Evolutionary conservation across 2,329 filamentous ascomycete genomes (phyloP).

Genomic region (Massarina eburnea): DNA sequence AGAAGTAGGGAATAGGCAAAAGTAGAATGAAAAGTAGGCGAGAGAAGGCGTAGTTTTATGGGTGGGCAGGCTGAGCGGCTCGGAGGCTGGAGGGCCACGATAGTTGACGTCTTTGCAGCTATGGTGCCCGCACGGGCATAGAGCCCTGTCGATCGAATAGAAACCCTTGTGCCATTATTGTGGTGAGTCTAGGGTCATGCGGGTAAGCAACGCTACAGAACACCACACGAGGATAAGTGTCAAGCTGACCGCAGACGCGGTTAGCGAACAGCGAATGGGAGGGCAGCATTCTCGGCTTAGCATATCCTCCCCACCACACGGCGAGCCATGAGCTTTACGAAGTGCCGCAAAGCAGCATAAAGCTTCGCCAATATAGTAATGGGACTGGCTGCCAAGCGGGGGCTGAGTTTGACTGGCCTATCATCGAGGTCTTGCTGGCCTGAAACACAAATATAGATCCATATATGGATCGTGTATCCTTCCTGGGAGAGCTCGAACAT

Average conservation of each 20-base stretch:
- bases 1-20: slow-evolving; percentile 3
- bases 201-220: slow-evolving; percentile 8
- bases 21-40: slow-evolving; percentile 4
- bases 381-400: slow-evolving; percentile 19
- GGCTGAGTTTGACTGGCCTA: slow-evolving; percentile 20
- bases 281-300: slow-evolving; percentile 1
- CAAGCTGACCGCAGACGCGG: slow-evolving; percentile 7
- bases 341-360: slow-evolving; percentile 5
- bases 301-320: slow-evolving; percentile 4
- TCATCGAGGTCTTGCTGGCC: background rate
- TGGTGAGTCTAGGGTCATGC: slow-evolving; percentile 14
- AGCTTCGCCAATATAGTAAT: slow-evolving; percentile 4
- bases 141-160: slow-evolving; percentile 14
- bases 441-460: slow-evolving; percentile 12
- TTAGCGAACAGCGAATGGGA: slow-evolving; percentile 10
- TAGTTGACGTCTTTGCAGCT: slow-evolving; percentile 11
- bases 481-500: slow-evolving; percentile 2
- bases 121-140: slow-evolving; percentile 2
- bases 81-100: slow-evolving; percentile 7
- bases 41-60: slow-evolving; percentile 5
- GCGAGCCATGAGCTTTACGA: background rate
- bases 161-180: slow-evolving; percentile 7
- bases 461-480: background rate
- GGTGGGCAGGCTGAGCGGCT: slow-evolving; percentile 14
- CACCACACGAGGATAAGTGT: slow-evolving; percentile 1